Evolutionary conservation across 2,329 filamentous ascomycete species (phyloP), one percentile per base, ranked within the genome.

Genomic region (Clonostachys byssicola): DNA sequence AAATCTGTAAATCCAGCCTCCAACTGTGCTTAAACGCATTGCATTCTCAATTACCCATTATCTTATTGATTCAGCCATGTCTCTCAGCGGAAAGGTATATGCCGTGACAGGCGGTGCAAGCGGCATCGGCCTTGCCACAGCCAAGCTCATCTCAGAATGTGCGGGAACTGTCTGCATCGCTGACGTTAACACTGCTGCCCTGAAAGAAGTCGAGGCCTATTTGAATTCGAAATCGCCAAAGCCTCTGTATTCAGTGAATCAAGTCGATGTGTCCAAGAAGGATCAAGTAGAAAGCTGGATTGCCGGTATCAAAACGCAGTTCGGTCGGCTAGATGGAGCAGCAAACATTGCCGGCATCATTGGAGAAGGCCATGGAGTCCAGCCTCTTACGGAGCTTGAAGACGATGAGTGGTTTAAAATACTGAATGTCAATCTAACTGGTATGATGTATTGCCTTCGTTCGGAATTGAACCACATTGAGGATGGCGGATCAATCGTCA

Each of bases 401-500:
- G 73, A 76, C 47, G 66, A 67, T 33, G 71, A 74, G 46, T 77
- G 74, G 74, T 57, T 76, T 41, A 66, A 63, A 43, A 71, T 74
- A 47, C 73, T 78, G 34, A 64, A 61, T 7, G 63, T 76, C 40
- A 78, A 78, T 49, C 56, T 77, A 46, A 77, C 72, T 9, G 75
- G 74, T n/a, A 70, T 65, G 40, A 76, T 77, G 73, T 73, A 76
- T 56, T 76, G 72, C 50, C 52, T 77, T 51, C 64, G 73, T 36
- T 72, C 71, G 33, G 61, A 74, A 59, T 61, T 76, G 64, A 66
- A 18, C 59, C 70, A 54, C 39, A 57, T 63, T 44, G 53, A 47
- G 35, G 53, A 65, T 35, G 71, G 74, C 2, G 78, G 78, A 9
- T 80, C 78, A 49, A 81, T 85, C 55, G 80, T 85, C 46, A 83